Evolutionary conservation across 768 basidiomycete species (phyloP), one percentile per base, ranked within the genome.

Genomic region (Scleroderma bovista): DNA sequence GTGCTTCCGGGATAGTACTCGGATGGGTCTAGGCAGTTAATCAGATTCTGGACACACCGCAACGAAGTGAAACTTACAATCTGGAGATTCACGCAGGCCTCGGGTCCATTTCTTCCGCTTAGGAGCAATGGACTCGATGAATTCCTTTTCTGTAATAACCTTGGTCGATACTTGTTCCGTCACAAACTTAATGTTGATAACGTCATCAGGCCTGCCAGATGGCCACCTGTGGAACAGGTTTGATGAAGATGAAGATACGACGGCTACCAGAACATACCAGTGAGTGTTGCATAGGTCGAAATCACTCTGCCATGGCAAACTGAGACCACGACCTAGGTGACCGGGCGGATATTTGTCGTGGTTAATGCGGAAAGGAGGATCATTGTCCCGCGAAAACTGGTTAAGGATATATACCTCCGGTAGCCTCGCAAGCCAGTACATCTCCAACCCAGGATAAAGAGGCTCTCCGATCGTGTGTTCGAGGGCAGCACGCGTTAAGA

Each of bases 281-380:
- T 66, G 59, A 16, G 63, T 65, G 31, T 61, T 57, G 46, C 66
- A 69, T 51, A 58, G 52, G 31, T 57, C 53, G 46, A 68, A 69
- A 47, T 71, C 69, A 26, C 55, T 59, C 52, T 71, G 69, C 69
- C 69, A 71, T 11, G 69, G 69, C 10, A 71, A 51, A 47, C 61
- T 61, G n/a, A 69, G 61, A 24, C 59, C 62, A n/a, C 59, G 54
- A 29, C 61, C 60, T 15, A 71, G 47, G 51, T 64, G 49, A 3
- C 69, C 69, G 12, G 69, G 58, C 15, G 50, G 20, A 17, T 65
- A 51, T 19, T 46, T 51, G 15, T 56, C 41, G 22, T 56, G 44
- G 32, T 58, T 51, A 42, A 67, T 46, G 22, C 63, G 56, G 57
- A 67, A 69, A 17, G 62, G 65, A 23, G 57, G 55, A 19, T 55